These are phyloP conservation scores for Bolboschoenoplectus hybrid DNA, from an alignment of 202 grass and related monocot genomes.

Conservation along the genomic window DNA sequence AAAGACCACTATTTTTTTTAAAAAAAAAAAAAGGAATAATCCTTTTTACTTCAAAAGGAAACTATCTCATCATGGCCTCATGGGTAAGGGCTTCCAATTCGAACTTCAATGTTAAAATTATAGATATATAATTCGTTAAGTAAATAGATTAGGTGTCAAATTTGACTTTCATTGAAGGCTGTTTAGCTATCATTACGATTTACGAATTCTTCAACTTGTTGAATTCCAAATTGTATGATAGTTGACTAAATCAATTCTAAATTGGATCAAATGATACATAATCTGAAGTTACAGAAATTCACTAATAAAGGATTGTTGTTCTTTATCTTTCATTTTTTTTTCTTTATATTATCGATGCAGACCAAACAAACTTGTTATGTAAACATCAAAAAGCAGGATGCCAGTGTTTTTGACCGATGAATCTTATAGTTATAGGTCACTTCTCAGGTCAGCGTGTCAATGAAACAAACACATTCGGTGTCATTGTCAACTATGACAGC, in stretches of 20 bases:
- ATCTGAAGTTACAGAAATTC: not conserved
- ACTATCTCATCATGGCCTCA: not conserved
- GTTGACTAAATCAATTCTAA: not conserved
- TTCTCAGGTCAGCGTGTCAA: too few species aligned
- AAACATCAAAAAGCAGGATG: too few species aligned
- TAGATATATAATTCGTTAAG: not conserved
- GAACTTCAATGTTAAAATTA: not conserved
- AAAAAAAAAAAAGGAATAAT: too few species aligned
- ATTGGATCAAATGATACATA: not conserved
- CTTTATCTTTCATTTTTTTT: too few species aligned
- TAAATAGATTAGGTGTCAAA: not conserved
- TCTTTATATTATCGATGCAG: too few species aligned
- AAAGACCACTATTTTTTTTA: too few species aligned
- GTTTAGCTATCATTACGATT: not conserved
- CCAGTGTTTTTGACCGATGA: too few species aligned
- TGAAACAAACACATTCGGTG: too few species aligned
- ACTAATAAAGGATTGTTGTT: too few species aligned
- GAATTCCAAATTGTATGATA: not conserved
- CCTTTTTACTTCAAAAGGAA: not conserved
- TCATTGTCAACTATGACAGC: too few species aligned
- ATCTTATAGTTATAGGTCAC: too few species aligned
- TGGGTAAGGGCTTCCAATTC: not conserved
- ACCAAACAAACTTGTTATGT: too few species aligned
- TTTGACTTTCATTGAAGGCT: not conserved
- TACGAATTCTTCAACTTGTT: not conserved